Percentiles rank a stretch among this genome's conserved stretches.
Evolutionary conservation across 208 protist genomes (phyloP).

Genomic region (Leishmania tarentolae): DNA sequence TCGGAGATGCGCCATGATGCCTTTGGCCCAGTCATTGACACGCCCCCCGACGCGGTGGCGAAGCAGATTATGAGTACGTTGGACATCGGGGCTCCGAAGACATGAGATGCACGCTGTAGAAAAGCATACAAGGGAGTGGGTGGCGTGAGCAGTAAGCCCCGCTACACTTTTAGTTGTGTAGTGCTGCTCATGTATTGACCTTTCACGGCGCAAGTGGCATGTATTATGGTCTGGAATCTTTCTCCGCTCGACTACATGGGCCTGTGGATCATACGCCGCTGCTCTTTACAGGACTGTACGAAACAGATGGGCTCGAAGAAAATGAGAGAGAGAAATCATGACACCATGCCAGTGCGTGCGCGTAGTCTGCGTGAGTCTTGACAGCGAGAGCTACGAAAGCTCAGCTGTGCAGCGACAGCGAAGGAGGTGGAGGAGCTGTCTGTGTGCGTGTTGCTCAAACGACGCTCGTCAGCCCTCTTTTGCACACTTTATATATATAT

Average conservation of each 20-base stretch:
- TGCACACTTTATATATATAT: not conserved
- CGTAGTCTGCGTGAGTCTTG: not conserved
- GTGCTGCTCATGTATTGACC: not conserved
- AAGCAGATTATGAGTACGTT: slow-evolving; percentile 67
- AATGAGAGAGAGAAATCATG: not conserved
- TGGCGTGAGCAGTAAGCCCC: not conserved
- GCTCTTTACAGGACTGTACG: not conserved
- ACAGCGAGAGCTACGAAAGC: not conserved
- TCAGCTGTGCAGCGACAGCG: not conserved
- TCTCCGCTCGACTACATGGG: not conserved
- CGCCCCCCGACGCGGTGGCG: slow-evolving; percentile 73
- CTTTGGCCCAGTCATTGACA: slow-evolving; percentile 87
- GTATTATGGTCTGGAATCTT: not conserved
- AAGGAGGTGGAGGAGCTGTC: not conserved
- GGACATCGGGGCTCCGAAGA: slow-evolving; percentile 35
- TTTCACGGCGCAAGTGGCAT: not conserved
- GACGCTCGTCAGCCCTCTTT: not conserved
- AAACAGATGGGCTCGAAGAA: not conserved
- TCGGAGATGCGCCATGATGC: slow-evolving; percentile 56
- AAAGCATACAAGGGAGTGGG: slow-evolving; percentile 1
- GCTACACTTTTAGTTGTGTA: not conserved
- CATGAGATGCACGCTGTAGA: not conserved
- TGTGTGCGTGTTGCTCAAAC: not conserved
- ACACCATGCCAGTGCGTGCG: not conserved
- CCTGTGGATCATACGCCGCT: not conserved